phyloP scores from a whole-genome alignment of 1,284 basidiomycete genomes.

The Austroboletus novae-zelandiae region DNA sequence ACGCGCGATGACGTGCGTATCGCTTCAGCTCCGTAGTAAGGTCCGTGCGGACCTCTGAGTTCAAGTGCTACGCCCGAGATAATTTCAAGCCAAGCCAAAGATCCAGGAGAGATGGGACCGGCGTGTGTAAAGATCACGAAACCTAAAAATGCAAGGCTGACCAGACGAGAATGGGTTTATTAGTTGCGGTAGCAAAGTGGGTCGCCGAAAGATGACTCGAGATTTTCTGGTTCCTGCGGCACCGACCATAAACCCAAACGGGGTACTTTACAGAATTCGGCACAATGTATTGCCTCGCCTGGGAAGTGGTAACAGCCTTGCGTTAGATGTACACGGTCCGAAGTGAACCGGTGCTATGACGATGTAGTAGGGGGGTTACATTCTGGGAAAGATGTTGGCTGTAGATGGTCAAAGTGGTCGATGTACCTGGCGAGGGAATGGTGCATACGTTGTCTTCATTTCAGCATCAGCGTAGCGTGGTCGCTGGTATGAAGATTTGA shows the following conservation, averaged over 20 bases:
- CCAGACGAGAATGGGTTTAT: too few relatives aligned
- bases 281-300: not conserved
- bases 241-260: not conserved
- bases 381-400: not conserved
- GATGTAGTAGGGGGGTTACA: not conserved
- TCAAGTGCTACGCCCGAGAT: not conserved
- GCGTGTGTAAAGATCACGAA: not conserved
- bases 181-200: too few relatives aligned
- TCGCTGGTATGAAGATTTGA: not conserved
- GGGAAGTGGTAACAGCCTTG: not conserved
- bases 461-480: not conserved
- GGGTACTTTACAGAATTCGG: not conserved
- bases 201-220: not conserved
- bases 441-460: not conserved
- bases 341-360: not conserved
- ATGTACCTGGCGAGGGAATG: not conserved
- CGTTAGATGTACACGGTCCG: not conserved
- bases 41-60: not conserved
- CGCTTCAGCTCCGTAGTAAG: not conserved
- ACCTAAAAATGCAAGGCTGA: not conserved
- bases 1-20: not conserved
- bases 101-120: not conserved
- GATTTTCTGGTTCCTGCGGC: not conserved
- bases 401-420: not conserved
- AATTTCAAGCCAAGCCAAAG: not conserved